phyloP scores from a whole-genome alignment of 208 protist genomes.

The Strigomonas galati region DNA sequence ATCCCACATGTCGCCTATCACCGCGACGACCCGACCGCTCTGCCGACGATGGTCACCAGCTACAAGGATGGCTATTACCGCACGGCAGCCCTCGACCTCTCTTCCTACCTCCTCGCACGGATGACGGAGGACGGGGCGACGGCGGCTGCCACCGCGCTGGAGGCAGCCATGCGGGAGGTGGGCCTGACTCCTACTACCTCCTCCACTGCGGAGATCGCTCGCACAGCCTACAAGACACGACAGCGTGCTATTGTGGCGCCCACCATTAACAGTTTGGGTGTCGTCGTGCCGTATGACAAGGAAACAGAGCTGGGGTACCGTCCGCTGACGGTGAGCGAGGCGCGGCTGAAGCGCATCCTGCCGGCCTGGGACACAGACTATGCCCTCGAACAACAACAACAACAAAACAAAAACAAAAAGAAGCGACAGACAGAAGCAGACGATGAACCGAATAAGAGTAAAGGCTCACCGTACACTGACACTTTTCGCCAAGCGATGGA shows the following conservation, averaged over 20 bases:
- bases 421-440: neutral
- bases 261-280: slow-evolving; percentile 26
- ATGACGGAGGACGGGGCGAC: neutral
- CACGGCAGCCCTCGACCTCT: slow-evolving; percentile 3
- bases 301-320: slow-evolving; percentile 44
- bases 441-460: neutral
- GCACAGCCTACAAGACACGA: neutral
- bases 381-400: neutral
- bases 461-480: neutral
- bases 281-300: slow-evolving; percentile 32
- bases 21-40: slow-evolving; percentile 25
- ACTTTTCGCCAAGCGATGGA: slow-evolving; percentile 8
- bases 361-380: slow-evolving; percentile 20
- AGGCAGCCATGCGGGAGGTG: neutral
- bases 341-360: slow-evolving; percentile 20
- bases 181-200: neutral
- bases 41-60: slow-evolving; percentile 19
- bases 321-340: slow-evolving; percentile 15
- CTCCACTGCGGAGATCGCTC: neutral
- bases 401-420: slow-evolving; percentile 9
- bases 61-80: neutral
- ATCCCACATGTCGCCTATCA: slow-evolving; percentile 24
- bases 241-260: neutral
- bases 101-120: slow-evolving; percentile 10
- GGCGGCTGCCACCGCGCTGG: neutral